Percentiles rank a stretch among this genome's conserved stretches.
phyloP scores from a whole-genome alignment of 345 rosid genomes.

The Citrus maxima region DNA sequence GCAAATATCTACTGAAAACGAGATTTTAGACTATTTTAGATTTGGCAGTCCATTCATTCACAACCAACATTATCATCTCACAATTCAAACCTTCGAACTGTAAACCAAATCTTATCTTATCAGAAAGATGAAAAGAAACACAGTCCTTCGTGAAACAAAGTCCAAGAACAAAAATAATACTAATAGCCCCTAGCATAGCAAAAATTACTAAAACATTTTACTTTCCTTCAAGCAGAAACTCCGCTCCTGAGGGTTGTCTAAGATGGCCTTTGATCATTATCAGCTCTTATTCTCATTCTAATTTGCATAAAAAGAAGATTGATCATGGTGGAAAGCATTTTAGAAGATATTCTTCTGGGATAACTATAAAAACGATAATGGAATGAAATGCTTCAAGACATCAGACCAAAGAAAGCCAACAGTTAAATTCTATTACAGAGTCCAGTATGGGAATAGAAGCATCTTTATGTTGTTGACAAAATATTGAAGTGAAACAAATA shows the following conservation, averaged over 20 bases:
- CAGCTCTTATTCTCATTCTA: background rate
- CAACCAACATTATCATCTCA: background rate
- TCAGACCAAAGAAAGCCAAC: constrained; percentile 4
- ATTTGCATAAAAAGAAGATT: background rate
- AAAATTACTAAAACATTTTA: background rate
- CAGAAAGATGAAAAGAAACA: background rate
- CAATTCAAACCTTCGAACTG: background rate
- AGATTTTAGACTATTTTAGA: background rate
- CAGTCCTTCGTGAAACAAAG: background rate
- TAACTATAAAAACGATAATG: background rate
- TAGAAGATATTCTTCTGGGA: background rate
- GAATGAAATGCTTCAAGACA: background rate
- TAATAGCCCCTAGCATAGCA: background rate
- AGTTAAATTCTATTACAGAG: background rate
- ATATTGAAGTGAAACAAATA: background rate
- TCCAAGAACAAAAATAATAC: background rate
- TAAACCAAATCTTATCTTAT: background rate
- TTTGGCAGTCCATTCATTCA: background rate
- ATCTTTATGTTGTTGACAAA: background rate
- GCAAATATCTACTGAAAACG: no score
- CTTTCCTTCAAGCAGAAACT: background rate
- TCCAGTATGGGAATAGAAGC: background rate
- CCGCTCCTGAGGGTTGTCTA: background rate
- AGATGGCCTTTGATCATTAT: background rate
- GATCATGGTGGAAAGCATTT: background rate